These are phyloP conservation scores for Oehlia diaphana DNA, from an alignment of 192 early-diverging fungal genomes.

Conservation along the genomic window DNA sequence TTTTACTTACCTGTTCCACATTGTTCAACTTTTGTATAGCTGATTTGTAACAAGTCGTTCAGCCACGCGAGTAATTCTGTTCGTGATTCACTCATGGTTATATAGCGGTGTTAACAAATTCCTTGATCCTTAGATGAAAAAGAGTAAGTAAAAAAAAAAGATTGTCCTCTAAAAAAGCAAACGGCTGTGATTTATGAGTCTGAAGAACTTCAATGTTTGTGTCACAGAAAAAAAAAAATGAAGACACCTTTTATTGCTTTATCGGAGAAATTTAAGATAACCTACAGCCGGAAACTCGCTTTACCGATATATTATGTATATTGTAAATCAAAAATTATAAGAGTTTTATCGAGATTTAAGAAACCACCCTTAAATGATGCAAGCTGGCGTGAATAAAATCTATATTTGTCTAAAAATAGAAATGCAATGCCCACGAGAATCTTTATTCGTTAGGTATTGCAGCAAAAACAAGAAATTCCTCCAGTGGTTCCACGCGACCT, in stretches of 20 bases:
- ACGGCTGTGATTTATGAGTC: not conserved
- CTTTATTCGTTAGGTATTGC: too few relatives aligned
- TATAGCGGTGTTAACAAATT: not conserved
- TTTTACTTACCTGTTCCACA: slow-evolving; percentile 78
- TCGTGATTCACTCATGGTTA: slow-evolving; percentile 81
- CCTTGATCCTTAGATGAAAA: not conserved
- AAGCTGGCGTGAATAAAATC: too few relatives aligned
- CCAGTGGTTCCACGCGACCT: too few relatives aligned
- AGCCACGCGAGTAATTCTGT: slow-evolving; percentile 93
- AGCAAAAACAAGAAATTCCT: too few relatives aligned
- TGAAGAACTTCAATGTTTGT: not conserved
- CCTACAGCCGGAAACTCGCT: not conserved
- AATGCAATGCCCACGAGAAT: too few relatives aligned
- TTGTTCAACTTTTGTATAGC: slow-evolving; percentile 94
- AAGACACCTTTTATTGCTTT: not conserved
- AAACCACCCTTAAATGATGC: too few relatives aligned
- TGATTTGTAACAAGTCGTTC: slow-evolving; percentile 89
- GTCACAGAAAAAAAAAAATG: not conserved
- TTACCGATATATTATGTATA: too few relatives aligned
- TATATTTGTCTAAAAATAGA: too few relatives aligned
- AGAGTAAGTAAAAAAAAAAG: not conserved
- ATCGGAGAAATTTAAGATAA: not conserved
- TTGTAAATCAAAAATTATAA: too few relatives aligned
- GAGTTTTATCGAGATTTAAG: too few relatives aligned
- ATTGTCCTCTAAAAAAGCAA: not conserved